phyloP scores from a whole-genome alignment of 169 alveolate species.

The Eimeria falciformis region DNA sequence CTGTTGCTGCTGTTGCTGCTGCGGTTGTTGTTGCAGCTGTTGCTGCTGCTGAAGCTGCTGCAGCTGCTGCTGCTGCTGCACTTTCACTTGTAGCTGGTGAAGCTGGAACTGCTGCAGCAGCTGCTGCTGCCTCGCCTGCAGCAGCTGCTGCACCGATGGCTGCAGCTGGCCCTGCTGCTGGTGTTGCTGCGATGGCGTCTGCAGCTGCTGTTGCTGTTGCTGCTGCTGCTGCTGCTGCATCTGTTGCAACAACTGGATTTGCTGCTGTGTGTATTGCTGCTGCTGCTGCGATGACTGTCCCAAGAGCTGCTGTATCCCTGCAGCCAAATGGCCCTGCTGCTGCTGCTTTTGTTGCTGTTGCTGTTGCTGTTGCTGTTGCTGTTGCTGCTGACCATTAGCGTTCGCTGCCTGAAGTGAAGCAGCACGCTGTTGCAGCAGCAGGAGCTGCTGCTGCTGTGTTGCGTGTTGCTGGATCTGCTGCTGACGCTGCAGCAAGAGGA shows the following conservation, averaged over 20 bases:
- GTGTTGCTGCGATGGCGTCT: neutral
- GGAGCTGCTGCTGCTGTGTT: slow-evolving; percentile 49
- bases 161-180: slow-evolving; percentile 34
- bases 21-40: neutral
- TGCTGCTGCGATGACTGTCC: slow-evolving; percentile 52
- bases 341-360: neutral
- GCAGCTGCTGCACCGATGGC: slow-evolving; percentile 46
- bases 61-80: slow-evolving; percentile 44
- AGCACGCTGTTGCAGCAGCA: slow-evolving; percentile 9
- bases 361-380: too few species aligned
- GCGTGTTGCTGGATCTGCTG: slow-evolving; percentile 28
- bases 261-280: slow-evolving; percentile 55
- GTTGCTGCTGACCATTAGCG: slow-evolving; percentile 1
- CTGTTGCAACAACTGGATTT: slow-evolving; percentile 56
- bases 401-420: neutral
- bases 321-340: neutral
- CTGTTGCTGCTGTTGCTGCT: neutral
- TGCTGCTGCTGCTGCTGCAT: slow-evolving; percentile 6
- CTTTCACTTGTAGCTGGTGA: slow-evolving; percentile 16
- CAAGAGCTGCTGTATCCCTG: slow-evolving; percentile 16
- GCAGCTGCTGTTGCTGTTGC: too few species aligned
- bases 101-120: slow-evolving; percentile 8
- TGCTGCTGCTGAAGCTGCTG: slow-evolving; percentile 20
- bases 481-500: slow-evolving; percentile 40
- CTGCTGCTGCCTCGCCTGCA: slow-evolving; percentile 42